These are phyloP conservation scores for Linnemannia elongata DNA, from an alignment of 192 early-diverging fungal genomes.

Conservation along the genomic window DNA sequence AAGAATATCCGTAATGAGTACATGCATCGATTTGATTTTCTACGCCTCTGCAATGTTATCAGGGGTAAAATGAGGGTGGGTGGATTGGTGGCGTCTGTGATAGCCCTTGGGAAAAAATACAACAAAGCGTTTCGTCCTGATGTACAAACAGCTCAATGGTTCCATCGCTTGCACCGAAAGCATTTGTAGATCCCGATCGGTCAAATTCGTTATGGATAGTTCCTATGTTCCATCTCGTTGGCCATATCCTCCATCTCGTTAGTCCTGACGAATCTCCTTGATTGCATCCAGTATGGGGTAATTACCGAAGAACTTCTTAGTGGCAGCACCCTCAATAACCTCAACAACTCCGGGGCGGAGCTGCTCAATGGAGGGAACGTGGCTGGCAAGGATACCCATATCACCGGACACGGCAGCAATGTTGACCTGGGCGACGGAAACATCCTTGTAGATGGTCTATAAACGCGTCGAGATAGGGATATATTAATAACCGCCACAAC, in stretches of 20 bases:
- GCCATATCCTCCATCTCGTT: neutral
- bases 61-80: neutral
- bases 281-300: slow-evolving; percentile 1
- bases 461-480: slow-evolving; percentile 8
- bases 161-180: neutral
- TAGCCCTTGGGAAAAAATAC: neutral
- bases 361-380: slow-evolving; percentile 97
- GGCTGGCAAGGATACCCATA: slow-evolving; percentile 98
- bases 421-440: slow-evolving; percentile 92
- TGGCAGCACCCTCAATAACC: slow-evolving; percentile 78
- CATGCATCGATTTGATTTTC: neutral
- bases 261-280: neutral
- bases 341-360: slow-evolving; percentile 92
- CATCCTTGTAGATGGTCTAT: slow-evolving; percentile 80
- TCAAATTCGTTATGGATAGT: neutral
- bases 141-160: neutral
- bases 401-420: slow-evolving; percentile 92
- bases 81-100: neutral
- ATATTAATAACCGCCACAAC: neutral
- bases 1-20: neutral
- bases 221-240: neutral
- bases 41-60: neutral
- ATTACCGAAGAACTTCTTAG: slow-evolving; percentile 95
- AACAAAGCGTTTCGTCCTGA: neutral
- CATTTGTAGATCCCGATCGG: neutral